Base-by-base conservation (phyloP, 768 basidiomycete species). In the Leccinum sublutescens region DNA sequence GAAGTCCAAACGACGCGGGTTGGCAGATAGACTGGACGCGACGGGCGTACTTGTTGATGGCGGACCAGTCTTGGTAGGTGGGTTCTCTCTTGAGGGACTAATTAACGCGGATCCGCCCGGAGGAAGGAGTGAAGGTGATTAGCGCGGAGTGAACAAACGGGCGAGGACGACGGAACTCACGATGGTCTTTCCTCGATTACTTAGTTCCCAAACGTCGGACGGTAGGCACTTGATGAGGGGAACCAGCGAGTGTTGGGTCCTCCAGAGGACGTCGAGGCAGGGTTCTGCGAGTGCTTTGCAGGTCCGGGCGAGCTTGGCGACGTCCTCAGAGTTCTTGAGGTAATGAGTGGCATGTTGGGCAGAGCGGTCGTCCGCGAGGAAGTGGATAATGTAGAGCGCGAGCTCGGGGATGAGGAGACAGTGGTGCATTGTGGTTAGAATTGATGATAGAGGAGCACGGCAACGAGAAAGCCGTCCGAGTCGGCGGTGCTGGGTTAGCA, bases 211-310 rank as follows among this genome's bases (percentile, higher is more conserved):
- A 2, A 65, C 23, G 51, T 68, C 60, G n/a, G 55, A 9, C 11
- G 72, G 68, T 5, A 73, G 50, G 21, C 69, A 73, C 69, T 71
- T 69, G 54, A 71, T 50, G 11, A 73, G 64, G 0, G 73, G 71
- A 23, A 61, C 60, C 8, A 73, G 60, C 6, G 72, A 70, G 55
- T 69, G 67, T 49, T 73, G 72, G 2, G 64, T 71, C 48, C 23
- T 54, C 72, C 72, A 73, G 36, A 73, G 72, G 31, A 71, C 58
- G 48, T 73, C 73, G 23, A 73, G 63, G n/a, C 71, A 66, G 4
- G 65, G 68, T 19, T 69, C 73, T 48, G 63, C 59, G 49, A 73
- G 64, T 23, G 57, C 38, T 25, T 65, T 73, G 51, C 73, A 73
- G 3, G 73, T 73, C 57, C 57, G 63, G 6, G 73, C 69, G 5